phyloP scores from a whole-genome alignment of 257 asterid genomes.

The Dorcoceras hygrometricum region DNA sequence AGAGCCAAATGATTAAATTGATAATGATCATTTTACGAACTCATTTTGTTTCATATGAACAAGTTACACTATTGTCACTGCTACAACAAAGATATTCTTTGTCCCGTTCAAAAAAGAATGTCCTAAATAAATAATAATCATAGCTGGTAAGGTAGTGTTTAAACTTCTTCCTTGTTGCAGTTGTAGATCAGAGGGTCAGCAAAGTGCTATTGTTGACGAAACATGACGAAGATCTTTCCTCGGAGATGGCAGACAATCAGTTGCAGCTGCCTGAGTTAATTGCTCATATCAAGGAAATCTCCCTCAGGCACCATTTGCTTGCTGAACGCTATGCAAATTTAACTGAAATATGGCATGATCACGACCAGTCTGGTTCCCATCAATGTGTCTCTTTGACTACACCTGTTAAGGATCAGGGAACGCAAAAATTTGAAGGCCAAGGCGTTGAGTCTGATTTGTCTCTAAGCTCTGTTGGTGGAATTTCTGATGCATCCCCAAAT shows the following conservation, averaged over 20 bases:
- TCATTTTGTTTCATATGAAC: no score
- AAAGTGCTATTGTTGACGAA: constrained; percentile 44
- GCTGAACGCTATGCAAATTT: constrained; percentile 42
- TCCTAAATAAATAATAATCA: background rate
- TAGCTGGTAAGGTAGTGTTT: background rate
- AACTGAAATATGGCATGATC: constrained; percentile 24
- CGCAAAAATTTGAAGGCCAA: constrained; percentile 33
- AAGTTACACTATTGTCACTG: background rate
- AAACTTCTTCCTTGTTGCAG: constrained; percentile 35
- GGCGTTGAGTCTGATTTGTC: constrained; percentile 35
- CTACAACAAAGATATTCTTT: background rate
- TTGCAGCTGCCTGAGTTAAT: constrained; percentile 38
- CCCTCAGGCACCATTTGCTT: constrained; percentile 45
- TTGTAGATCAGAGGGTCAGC: constrained; percentile 44
- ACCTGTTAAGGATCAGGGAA: constrained; percentile 42
- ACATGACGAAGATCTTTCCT: constrained; percentile 25
- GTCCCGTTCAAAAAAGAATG: background rate
- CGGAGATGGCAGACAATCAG: constrained; percentile 24
- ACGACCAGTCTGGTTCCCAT: constrained; percentile 21
- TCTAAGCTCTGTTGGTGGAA: constrained; percentile 55
- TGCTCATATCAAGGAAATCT: constrained; percentile 49
- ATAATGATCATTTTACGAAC: background rate
- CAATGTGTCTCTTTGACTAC: constrained; percentile 35
- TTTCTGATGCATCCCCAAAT: constrained; percentile 44
- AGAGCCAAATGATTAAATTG: background rate